Percentiles rank a stretch among this genome's conserved stretches.
phyloP scores from a whole-genome alignment of 352 stramenopile species.

The Chrysophaeum taylorii region DNA sequence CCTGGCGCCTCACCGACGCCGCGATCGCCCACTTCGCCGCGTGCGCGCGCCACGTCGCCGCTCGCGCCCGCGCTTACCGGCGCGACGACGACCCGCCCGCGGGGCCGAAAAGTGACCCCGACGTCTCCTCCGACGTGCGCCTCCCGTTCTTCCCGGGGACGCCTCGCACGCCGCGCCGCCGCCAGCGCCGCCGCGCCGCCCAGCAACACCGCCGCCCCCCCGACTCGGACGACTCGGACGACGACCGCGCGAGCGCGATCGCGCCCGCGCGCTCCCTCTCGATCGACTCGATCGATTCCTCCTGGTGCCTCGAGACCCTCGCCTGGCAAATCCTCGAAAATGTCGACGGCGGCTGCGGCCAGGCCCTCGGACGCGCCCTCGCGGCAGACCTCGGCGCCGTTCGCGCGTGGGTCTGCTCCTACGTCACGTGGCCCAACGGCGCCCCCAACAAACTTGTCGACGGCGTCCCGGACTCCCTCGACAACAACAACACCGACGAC shows the following conservation, averaged over 20 bases:
- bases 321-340: background rate
- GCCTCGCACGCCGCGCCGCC: too few relatives aligned
- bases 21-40: background rate
- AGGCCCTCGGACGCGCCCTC: background rate
- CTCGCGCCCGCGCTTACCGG: background rate
- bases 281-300: too few relatives aligned
- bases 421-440: background rate
- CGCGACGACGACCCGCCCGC: background rate
- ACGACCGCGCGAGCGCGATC: too few relatives aligned
- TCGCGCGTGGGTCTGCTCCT: background rate
- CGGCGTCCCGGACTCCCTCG: background rate
- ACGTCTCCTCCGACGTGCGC: too few relatives aligned
- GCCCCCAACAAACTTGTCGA: background rate
- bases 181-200: too few relatives aligned
- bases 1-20: background rate
- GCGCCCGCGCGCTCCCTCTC: too few relatives aligned
- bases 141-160: too few relatives aligned
- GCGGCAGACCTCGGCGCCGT: background rate
- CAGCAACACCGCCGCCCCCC: too few relatives aligned
- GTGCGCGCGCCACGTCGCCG: background rate
- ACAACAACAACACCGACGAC: background rate
- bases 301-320: too few relatives aligned
- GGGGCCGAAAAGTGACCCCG: background rate
- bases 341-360: constrained; percentile 6
- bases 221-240: too few relatives aligned